Base-by-base conservation (phyloP, 2,329 filamentous ascomycete species). In the Botryotinia convoluta region DNA sequence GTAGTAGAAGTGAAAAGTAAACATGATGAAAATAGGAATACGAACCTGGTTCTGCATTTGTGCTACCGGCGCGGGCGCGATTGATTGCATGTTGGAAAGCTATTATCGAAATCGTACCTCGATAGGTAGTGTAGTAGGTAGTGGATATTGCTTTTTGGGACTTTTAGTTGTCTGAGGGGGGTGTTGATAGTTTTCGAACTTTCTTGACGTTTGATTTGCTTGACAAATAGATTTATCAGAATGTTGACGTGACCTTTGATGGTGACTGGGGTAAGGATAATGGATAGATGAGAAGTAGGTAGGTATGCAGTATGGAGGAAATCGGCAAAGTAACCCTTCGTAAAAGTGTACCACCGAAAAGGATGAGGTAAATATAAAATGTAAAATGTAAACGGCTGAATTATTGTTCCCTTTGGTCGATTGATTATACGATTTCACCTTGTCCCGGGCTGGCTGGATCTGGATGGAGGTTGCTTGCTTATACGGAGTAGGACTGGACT, bases 61-160 rank as follows among this genome's bases (percentile, higher is more conserved):
- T 32, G 78, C 76, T 45, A 77, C 76, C 22, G 79, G 79, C 16
- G 78, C 79, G 32, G 79, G 79, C 39, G 79, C 79, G 62, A 80
- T 79, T 63, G 79, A 79, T 74, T 80, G 79, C 79, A 80, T 80
- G 44, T 45, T 37, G 63, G 54, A 35, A 60, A 39, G 22, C 32
- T 37, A 32, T 32, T 37, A 68, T 32, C 35, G 26, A 42, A 57
- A 57, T 37, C n/a, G 35, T 57, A 32, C 22, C 35, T 26, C 37
- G 35, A 51, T 22, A 32, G 35, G 64, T 32, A 42, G 48, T 42
- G 64, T 57, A 42, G 48, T 42, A 35, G 51, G n/a, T 16, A 29
- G n/a, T 54, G n/a, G 37, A 20, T 26, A 44, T 60, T 69, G 54
- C 35, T 54, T 68, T 29, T 64, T 12, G 39, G 39, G 26, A 51